Percentiles rank a stretch among this genome's conserved stretches.
Evolutionary conservation across 257 asterid genomes (phyloP).

Genomic region (Lycium ferocissimum): DNA sequence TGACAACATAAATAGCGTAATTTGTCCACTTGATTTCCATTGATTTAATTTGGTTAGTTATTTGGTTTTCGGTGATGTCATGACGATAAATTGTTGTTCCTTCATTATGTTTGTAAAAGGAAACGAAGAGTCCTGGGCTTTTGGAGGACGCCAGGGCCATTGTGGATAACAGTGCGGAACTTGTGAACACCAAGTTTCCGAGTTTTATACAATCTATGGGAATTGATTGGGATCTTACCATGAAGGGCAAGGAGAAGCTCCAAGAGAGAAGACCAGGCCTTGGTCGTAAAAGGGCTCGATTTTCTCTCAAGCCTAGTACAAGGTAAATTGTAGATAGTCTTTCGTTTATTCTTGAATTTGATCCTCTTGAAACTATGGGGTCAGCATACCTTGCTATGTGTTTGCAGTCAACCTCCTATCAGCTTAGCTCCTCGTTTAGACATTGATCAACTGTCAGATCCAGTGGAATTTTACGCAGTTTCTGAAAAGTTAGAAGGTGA

Average conservation of each 20-base stretch:
- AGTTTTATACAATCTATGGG: slow-evolving; percentile 46
- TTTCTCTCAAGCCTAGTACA: slow-evolving; percentile 58
- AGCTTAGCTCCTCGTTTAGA: slow-evolving; percentile 53
- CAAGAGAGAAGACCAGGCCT: slow-evolving; percentile 77
- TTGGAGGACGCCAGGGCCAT: slow-evolving; percentile 73
- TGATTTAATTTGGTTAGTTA: not conserved
- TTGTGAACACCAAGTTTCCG: slow-evolving; percentile 48
- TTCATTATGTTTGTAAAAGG: slow-evolving; percentile 36
- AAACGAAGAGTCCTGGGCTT: slow-evolving; percentile 60
- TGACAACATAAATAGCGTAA: slow-evolving; percentile 9
- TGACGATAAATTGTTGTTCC: not conserved
- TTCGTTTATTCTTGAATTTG: not conserved
- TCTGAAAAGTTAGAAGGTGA: slow-evolving; percentile 76
- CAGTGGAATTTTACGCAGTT: slow-evolving; percentile 73
- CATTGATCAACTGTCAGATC: slow-evolving; percentile 59
- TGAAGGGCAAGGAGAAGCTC: slow-evolving; percentile 57
- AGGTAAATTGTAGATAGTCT: slow-evolving; percentile 49
- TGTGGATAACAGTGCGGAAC: slow-evolving; percentile 65
- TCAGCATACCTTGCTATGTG: slow-evolving; percentile 33
- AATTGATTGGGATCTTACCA: slow-evolving; percentile 41
- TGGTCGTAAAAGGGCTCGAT: slow-evolving; percentile 67
- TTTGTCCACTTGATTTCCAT: not conserved
- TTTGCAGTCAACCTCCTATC: slow-evolving; percentile 67
- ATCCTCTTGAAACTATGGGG: slow-evolving; percentile 6
- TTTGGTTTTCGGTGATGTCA: slow-evolving; percentile 18